Evolutionary conservation across 768 basidiomycete species (phyloP).

Genomic region (Asterophora lycoperdoides): DNA sequence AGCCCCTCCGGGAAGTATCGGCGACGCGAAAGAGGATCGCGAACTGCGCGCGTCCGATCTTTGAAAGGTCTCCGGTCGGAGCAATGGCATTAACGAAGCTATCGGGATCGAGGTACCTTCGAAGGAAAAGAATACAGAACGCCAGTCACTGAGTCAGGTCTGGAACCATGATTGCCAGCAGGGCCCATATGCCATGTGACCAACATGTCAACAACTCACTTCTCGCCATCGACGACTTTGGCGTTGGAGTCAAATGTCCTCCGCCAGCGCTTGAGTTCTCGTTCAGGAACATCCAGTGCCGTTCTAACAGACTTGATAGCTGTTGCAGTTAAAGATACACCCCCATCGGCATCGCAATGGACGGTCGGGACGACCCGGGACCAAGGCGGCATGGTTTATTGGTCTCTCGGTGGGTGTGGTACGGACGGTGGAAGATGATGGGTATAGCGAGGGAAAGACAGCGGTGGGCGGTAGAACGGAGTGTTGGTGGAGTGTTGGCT

Average conservation of each 20-base stretch:
- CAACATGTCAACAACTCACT: constrained; percentile 47
- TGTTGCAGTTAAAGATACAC: constrained; percentile 44
- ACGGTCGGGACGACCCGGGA: constrained; percentile 45
- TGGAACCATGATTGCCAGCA: constrained; percentile 10
- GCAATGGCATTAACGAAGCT: constrained; percentile 96
- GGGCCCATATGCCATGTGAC: constrained; percentile 2
- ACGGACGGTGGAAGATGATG: constrained; percentile 25
- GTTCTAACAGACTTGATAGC: constrained; percentile 64
- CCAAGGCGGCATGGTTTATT: constrained; percentile 30
- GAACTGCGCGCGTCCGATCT: constrained; percentile 86
- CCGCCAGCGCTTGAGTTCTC: constrained; percentile 84
- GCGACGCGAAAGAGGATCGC: constrained; percentile 88
- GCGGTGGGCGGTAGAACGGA: constrained; percentile 4
- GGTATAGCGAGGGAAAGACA: constrained; percentile 19
- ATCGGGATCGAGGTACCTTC: constrained; percentile 80
- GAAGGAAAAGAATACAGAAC: constrained; percentile 10
- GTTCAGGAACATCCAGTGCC: constrained; percentile 70
- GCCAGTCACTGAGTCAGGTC: constrained; percentile 12
- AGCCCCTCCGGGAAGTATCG: constrained; percentile 68
- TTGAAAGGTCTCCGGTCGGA: constrained; percentile 77
- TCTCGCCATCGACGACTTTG: constrained; percentile 71
- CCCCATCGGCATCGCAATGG: constrained; percentile 49
- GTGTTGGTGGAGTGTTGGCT: not conserved
- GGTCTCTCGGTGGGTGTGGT: constrained; percentile 28
- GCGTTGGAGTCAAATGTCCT: constrained; percentile 84